These are phyloP conservation scores for Diaporthe caulivora DNA, from an alignment of 2,329 filamentous ascomycete genomes.

Conservation along the genomic window DNA sequence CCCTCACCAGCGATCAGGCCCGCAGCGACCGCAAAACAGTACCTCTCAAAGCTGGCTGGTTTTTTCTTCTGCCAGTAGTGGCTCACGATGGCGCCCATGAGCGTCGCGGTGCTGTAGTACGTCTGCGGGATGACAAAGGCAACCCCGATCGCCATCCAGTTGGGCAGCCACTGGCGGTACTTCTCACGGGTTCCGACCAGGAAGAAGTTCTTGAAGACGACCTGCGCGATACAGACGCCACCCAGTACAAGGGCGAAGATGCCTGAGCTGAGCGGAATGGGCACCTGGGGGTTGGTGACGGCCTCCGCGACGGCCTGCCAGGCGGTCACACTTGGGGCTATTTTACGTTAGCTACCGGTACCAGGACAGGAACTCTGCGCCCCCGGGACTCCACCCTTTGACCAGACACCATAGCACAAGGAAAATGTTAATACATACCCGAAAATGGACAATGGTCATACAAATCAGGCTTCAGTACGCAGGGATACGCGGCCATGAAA, in stretches of 20 bases:
- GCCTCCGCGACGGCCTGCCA: slow-evolving; percentile 76
- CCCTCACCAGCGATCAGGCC: slow-evolving; percentile 74
- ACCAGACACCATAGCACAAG: background rate
- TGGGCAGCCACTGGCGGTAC: slow-evolving; percentile 68
- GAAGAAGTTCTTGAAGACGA: slow-evolving; percentile 56
- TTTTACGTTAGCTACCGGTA: background rate
- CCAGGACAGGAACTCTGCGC: too few species aligned
- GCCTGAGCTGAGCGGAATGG: slow-evolving; percentile 66
- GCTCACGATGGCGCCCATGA: slow-evolving; percentile 65
- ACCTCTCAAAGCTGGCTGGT: slow-evolving; percentile 66
- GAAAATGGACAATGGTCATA: slow-evolving; percentile 61
- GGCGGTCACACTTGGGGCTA: slow-evolving; percentile 71
- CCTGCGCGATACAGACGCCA: slow-evolving; percentile 10
- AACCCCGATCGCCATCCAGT: slow-evolving; percentile 72
- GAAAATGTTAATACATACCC: slow-evolving; percentile 42
- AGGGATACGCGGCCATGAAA: slow-evolving; percentile 65
- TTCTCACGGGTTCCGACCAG: slow-evolving; percentile 67
- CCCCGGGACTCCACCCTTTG: background rate
- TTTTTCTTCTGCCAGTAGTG: slow-evolving; percentile 67
- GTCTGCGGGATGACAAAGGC: slow-evolving; percentile 70
- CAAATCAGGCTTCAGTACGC: slow-evolving; percentile 67
- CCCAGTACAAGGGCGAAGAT: slow-evolving; percentile 69
- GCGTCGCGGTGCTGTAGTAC: slow-evolving; percentile 68
- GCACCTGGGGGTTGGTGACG: slow-evolving; percentile 63
- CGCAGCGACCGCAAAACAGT: slow-evolving; percentile 70